phyloP scores from a whole-genome alignment of 495 filamentous ascomycete genomes.

The Mycothermus thermophilus region DNA sequence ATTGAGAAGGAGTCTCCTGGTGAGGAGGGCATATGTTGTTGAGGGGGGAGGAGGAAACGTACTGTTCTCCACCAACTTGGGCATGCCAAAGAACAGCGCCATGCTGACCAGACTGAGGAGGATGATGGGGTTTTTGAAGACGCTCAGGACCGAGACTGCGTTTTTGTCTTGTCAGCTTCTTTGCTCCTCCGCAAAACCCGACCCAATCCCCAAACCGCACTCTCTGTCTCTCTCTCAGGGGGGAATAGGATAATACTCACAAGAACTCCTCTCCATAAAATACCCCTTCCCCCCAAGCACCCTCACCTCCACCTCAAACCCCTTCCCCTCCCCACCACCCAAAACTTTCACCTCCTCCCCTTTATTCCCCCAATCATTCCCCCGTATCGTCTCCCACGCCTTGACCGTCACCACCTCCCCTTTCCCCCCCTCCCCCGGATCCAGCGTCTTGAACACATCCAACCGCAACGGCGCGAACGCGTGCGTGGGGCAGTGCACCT shows the following conservation, averaged over 20 bases:
- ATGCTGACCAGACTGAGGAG: conserved; percentile 71
- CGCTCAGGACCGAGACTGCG: conserved; percentile 41
- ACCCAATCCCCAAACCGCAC: not conserved
- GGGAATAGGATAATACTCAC: conserved; percentile 38
- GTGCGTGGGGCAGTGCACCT: conserved; percentile 58
- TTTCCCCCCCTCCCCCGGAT: conserved; percentile 30
- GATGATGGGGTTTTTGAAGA: conserved; percentile 92
- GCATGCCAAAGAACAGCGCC: conserved; percentile 73
- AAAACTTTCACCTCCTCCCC: conserved; percentile 40
- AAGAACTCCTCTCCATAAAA: conserved; percentile 56
- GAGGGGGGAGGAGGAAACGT: conserved; percentile 37
- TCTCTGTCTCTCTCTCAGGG: not conserved
- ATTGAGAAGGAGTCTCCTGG: not conserved
- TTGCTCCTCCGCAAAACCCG: not conserved
- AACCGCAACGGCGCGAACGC: conserved; percentile 63
- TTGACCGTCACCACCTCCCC: conserved; percentile 34
- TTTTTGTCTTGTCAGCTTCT: not conserved
- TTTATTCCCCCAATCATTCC: conserved; percentile 75
- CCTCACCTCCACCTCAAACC: conserved; percentile 41
- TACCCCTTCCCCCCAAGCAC: conserved; percentile 51
- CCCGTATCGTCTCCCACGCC: conserved; percentile 78
- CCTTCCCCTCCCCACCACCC: conserved; percentile 9
- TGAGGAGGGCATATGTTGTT: too few species aligned
- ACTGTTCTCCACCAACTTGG: conserved; percentile 93
- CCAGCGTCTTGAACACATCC: conserved; percentile 47